Base-by-base conservation (phyloP, 768 basidiomycete species). In the Pulveroboletus ravenelii region DNA sequence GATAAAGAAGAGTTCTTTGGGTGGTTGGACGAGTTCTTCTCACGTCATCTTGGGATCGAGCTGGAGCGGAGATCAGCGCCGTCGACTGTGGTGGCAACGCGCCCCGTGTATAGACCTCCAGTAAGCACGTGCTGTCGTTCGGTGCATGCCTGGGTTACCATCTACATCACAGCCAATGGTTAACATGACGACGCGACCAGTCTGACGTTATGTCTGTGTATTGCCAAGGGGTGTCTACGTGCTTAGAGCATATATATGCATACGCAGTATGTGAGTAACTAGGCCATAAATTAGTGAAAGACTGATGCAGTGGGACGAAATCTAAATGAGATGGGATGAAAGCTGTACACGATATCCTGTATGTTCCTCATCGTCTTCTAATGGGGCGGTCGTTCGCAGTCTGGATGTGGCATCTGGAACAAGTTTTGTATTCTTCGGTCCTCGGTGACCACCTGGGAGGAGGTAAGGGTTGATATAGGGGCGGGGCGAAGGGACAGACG, bases 11-110 rank as follows among this genome's bases (percentile, higher is more conserved):
- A 72, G 23, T 86, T 91, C 61, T 91, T 90, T 65, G 67, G 68
- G 52, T 90, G 88, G 87, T 72, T 91, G 18, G 88, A 91, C 62
- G 88, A 89, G 59, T 90, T 84, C 68, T 91, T 91, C 59, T 75
- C 78, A 14, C 73, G 74, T 31, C 71, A 70, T 43, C 64, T 74
- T 18, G 57, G 64, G 20, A 63, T 67, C 23, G 53, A 56, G 44
- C 18, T 69, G 34, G 31, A 32, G 34, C 41, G 31, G 34, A 14
- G 25, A 44, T 1, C 38, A 4, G 43, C 9, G 10, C n/a, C 35
- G 8, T 13, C 30, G 13, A 7, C 41, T 14, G 14, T 30, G 38
- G 15, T 35, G 2, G 31, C 23, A 3, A 18, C 9, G 40, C n/a
- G 10, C n/a, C 36, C 30, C 10, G 32, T 37, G 38, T 37, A 31